Conservation (phyloP, 2,329 filamentous ascomycete genomes). For the Fusarium palustre region DNA sequence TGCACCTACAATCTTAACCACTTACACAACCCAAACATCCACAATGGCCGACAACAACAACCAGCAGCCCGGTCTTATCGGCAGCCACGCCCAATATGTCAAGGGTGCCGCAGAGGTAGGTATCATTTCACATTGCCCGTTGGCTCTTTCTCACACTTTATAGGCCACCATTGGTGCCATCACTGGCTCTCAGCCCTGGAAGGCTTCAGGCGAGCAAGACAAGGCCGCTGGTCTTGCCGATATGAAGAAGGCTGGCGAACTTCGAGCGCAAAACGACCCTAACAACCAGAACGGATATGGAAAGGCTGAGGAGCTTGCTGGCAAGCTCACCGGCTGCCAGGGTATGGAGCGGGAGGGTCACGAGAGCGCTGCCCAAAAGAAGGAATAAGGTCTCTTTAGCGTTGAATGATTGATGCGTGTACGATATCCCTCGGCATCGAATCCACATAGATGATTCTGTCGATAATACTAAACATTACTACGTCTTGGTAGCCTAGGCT, state of each 20-base stretch:
- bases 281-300: slow-evolving; percentile 68
- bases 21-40: slow-evolving; percentile 15
- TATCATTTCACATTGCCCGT: neutral
- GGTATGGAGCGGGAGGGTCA: slow-evolving; percentile 75
- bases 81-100: slow-evolving; percentile 74
- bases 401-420: slow-evolving; percentile 1
- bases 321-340: slow-evolving; percentile 73
- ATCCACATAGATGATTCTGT: neutral
- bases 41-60: slow-evolving; percentile 49
- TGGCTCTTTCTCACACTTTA: neutral
- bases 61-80: slow-evolving; percentile 66
- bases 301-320: slow-evolving; percentile 72
- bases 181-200: slow-evolving; percentile 73
- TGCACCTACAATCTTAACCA: neutral
- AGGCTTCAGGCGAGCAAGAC: slow-evolving; percentile 71
- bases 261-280: slow-evolving; percentile 62
- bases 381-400: slow-evolving; percentile 26
- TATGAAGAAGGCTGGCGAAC: slow-evolving; percentile 71
- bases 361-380: slow-evolving; percentile 58
- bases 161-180: slow-evolving; percentile 70
- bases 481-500: neutral
- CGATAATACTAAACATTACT: slow-evolving; percentile 3
- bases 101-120: slow-evolving; percentile 75
- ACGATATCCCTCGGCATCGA: slow-evolving; percentile 19
- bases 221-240: slow-evolving; percentile 70